Base-by-base conservation (phyloP, 83 land plant genomes). In the Picea abies region DNA sequence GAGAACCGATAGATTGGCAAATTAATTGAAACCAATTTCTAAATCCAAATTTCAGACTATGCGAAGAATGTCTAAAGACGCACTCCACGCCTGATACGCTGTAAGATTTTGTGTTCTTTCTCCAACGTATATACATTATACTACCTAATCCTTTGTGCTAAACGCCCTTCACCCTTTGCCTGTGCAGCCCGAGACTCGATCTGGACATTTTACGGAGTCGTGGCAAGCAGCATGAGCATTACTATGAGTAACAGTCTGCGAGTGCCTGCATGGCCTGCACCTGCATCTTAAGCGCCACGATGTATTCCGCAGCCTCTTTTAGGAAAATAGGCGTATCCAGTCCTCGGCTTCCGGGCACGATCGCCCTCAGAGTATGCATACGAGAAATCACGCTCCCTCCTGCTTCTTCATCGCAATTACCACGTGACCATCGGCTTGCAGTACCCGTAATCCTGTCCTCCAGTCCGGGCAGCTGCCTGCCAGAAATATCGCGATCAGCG, bases 271-370 rank as follows among this genome's bases (percentile, higher is more conserved):
- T 87, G 71, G 89, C 87, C 73, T 81, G 73, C 16, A 90, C 86
- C 49, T 90, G 92, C 86, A 90, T 83, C 87, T 90, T 82, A 41
- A 90, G 70, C 58, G 92, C 92, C 64, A 85, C 35, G 37, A 90
- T 80, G 73, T 90, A 90, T 61, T 90, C 92, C 25, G 81, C 79
- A 3, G 87, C 83, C 81, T 90, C 92, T 66, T 90, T 86, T 17
- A 90, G 83, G 20, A 90, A 65, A 26, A 72, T 68, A 73, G 82
- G 79, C 23, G 82, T 76, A 41, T 85, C 60, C 12, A 87, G 60
- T 44, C 84, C 85, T 52, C 87, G 84, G 84, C 92, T 83, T 14
- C 92, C 92, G 17, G 92, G 92, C 4, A 90, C 83, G 32, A 90
- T 32, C 49, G 68, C 68, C 80, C 84, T 32, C 29, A 92, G 88